Conservation (phyloP, 2,329 filamentous ascomycete genomes). For the Penicillium sp. region DNA sequence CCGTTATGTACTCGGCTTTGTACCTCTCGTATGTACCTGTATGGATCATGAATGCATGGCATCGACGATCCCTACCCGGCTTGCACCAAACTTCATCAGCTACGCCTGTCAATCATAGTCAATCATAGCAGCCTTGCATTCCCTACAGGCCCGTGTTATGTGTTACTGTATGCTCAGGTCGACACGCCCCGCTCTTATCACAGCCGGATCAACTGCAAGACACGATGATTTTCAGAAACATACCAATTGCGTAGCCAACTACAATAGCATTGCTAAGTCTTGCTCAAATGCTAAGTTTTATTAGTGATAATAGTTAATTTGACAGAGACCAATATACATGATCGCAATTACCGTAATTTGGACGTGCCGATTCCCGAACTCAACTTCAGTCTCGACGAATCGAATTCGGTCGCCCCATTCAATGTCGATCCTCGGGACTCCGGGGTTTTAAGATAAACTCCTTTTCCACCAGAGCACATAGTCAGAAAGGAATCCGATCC, state of each 20-base stretch:
- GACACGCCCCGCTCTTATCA: neutral
- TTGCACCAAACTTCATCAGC: neutral
- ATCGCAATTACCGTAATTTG: neutral
- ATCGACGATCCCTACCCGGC: neutral
- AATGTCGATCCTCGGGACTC: neutral
- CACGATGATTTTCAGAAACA: neutral
- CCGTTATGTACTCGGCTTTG: neutral
- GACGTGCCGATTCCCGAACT: constrained; percentile 12
- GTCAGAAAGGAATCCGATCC: neutral
- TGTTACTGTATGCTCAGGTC: no score
- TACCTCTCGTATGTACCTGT: neutral
- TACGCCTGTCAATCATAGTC: neutral
- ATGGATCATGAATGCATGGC: neutral
- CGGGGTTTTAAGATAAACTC: neutral
- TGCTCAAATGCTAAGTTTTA: neutral
- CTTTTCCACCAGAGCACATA: neutral
- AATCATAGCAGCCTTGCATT: neutral
- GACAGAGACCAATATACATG: neutral
- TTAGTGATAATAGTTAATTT: neutral
- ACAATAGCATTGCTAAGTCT: neutral
- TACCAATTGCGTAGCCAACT: neutral
- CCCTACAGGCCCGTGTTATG: neutral
- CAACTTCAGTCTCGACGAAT: constrained; percentile 2
- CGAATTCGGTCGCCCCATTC: neutral
- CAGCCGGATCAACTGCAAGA: neutral